phyloP scores from a whole-genome alignment of 345 rosid genomes.

The Raphanus sativus region DNA sequence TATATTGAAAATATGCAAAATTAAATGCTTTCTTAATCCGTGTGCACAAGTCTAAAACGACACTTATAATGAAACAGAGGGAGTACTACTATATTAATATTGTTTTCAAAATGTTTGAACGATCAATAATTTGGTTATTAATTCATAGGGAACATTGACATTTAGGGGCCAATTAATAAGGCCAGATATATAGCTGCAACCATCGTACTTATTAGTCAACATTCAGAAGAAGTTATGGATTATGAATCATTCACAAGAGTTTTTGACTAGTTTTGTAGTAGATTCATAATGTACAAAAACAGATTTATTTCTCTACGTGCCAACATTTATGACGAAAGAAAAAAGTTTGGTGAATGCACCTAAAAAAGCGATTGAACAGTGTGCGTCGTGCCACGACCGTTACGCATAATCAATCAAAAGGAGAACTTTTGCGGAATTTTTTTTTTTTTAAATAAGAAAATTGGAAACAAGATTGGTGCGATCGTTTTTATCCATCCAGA shows the following conservation, averaged over 20 bases:
- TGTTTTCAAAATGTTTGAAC: not conserved
- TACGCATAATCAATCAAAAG: not conserved
- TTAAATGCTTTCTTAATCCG: too few species aligned
- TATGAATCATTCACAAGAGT: not conserved
- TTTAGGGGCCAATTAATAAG: not conserved
- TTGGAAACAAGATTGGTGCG: not conserved
- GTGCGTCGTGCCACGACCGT: constrained; percentile 24
- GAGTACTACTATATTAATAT: too few species aligned
- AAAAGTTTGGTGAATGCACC: constrained; percentile 13
- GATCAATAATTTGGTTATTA: not conserved
- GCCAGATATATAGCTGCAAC: not conserved
- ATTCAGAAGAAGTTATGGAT: not conserved
- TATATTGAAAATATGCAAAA: too few species aligned
- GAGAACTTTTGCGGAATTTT: not conserved
- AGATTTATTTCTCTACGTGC: not conserved
- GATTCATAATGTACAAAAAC: not conserved
- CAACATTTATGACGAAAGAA: not conserved
- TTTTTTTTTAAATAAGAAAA: not conserved
- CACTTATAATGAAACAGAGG: too few species aligned
- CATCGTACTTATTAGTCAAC: not conserved
- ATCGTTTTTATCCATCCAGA: not conserved
- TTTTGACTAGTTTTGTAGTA: not conserved
- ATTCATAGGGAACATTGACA: not conserved
- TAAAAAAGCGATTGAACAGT: not conserved
- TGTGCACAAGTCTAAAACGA: too few species aligned